Evolutionary conservation across 441 rosid genomes (phyloP).

Genomic region (Corymbia citriodora): DNA sequence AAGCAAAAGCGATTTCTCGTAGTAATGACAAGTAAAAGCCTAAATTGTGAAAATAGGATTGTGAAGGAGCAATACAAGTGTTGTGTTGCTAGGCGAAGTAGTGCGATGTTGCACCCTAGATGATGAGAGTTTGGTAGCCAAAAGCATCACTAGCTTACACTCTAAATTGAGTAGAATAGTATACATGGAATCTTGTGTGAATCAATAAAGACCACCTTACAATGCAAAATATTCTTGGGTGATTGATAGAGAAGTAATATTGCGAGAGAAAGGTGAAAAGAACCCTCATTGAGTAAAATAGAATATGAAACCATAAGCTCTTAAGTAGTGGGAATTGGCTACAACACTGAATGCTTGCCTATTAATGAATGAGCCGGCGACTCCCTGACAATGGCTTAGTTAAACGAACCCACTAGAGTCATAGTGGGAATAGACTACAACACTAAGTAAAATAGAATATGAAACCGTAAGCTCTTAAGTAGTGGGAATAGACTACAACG

Average conservation of each 20-base stretch:
- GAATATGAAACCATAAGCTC: background rate
- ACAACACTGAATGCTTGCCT: background rate
- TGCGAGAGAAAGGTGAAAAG: background rate
- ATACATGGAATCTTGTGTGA: background rate
- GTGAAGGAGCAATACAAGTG: background rate
- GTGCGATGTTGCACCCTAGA: background rate
- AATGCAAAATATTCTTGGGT: background rate
- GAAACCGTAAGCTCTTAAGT: background rate
- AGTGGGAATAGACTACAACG: background rate
- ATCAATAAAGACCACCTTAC: background rate
- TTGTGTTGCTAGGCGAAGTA: background rate
- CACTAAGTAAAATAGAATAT: background rate
- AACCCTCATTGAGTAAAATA: background rate
- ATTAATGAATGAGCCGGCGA: rapidly evolving
- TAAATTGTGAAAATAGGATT: background rate
- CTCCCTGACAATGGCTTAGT: rapidly evolving
- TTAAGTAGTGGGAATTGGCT: background rate
- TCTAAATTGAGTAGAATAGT: rapidly evolving
- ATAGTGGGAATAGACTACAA: too few species aligned
- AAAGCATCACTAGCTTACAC: background rate
- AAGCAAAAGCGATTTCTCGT: rapidly evolving
- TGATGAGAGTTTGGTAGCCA: background rate
- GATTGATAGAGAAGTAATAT: rapidly evolving
- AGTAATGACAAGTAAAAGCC: background rate
- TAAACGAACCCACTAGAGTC: rapidly evolving